phyloP scores from a whole-genome alignment of 73 alveolate species.

The Tetrahymena borealis region DNA sequence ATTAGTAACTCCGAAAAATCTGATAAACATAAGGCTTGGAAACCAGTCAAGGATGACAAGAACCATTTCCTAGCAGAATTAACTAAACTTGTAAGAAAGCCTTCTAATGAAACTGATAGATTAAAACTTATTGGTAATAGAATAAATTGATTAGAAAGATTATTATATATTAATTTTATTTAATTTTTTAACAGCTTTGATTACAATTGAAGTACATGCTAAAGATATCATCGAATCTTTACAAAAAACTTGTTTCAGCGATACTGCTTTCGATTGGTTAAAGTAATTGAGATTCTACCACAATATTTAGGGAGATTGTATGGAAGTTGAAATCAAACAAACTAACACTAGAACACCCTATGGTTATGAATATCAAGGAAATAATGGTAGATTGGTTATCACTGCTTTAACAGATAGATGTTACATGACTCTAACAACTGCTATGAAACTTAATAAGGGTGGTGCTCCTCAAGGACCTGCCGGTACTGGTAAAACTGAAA shows the following conservation, averaged over 20 bases:
- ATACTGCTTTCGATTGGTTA: constrained; percentile 91
- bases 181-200: constrained; percentile 44
- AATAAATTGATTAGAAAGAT: not conserved
- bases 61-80: constrained; percentile 24
- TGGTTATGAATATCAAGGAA: constrained; percentile 99
- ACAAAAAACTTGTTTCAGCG: constrained; percentile 36
- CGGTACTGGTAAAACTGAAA: constrained; percentile 99
- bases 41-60: constrained; percentile 27
- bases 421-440: constrained; percentile 94
- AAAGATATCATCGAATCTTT: constrained; percentile 84
- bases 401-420: constrained; percentile 99
- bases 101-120: constrained; percentile 56
- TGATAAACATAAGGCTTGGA: constrained; percentile 34
- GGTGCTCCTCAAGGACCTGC: constrained; percentile 99
- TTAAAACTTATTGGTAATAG: constrained; percentile 57
- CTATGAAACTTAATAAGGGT: constrained; percentile 98
- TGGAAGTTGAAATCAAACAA: constrained; percentile 78
- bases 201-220: constrained; percentile 94
- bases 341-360: constrained; percentile 89
- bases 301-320: constrained; percentile 50
- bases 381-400: constrained; percentile 99
- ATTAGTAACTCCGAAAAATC: constrained; percentile 41
- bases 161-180: not conserved
- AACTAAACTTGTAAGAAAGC: constrained; percentile 44
- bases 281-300: constrained; percentile 79